Evolutionary conservation across 257 asterid genomes (phyloP).

Genomic region (Solanum rostratum): DNA sequence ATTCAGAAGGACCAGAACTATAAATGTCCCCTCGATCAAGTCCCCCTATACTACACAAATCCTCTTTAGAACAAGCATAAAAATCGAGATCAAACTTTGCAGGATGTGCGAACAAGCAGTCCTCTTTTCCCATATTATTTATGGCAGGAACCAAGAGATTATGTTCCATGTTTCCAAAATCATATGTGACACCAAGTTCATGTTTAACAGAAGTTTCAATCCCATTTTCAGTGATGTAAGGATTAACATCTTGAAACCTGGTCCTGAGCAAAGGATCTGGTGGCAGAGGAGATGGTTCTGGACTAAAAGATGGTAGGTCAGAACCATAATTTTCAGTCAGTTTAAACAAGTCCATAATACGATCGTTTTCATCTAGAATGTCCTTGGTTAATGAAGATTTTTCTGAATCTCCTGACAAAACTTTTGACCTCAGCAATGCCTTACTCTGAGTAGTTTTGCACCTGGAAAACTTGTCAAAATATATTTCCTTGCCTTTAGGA

Average conservation of each 20-base stretch:
- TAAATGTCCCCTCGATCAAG: conserved; percentile 10
- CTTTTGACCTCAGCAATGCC: conserved; percentile 11
- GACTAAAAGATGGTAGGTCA: conserved; percentile 20
- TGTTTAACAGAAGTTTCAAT: conserved; percentile 17
- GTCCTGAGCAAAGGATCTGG: conserved; percentile 14
- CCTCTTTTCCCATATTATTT: conserved; percentile 22
- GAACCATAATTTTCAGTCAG: conserved; percentile 15
- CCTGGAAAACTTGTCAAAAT: conserved; percentile 23
- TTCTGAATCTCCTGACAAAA: conserved; percentile 10
- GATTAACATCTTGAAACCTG: conserved; percentile 18
- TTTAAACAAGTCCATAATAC: conserved; percentile 15
- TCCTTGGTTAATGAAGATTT: conserved; percentile 17
- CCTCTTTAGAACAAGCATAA: conserved; percentile 13
- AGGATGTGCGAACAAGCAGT: conserved; percentile 14
- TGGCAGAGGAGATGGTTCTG: conserved; percentile 29
- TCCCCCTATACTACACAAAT: conserved; percentile 11
- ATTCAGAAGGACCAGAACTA: conserved; percentile 15
- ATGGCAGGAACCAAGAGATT: neutral
- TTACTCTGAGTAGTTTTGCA: conserved; percentile 22
- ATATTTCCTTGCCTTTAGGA: conserved; percentile 15
- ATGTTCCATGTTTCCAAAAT: conserved; percentile 18
- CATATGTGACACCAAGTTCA: conserved; percentile 4
- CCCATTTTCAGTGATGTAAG: conserved; percentile 12
- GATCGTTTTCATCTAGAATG: conserved; percentile 4
- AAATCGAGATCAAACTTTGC: conserved; percentile 15